phyloP scores from a whole-genome alignment of 2,329 filamentous ascomycete genomes.

The Calycina herbarum region DNA sequence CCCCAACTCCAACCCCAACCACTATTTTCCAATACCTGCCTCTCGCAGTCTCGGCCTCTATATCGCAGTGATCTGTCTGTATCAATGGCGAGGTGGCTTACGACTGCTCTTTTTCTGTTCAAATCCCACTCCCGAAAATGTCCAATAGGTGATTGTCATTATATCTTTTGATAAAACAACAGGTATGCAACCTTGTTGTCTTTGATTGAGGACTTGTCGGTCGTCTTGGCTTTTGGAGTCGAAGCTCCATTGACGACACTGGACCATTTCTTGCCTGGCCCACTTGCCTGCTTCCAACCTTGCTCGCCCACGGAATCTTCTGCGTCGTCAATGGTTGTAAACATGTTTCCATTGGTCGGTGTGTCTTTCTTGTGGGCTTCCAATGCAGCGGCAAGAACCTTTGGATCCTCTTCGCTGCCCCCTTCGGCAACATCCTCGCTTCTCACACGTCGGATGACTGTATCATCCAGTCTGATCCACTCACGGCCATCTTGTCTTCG shows the following conservation, averaged over 20 bases:
- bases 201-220: conserved; percentile 59
- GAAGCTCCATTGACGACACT: conserved; percentile 65
- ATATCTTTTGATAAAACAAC: conserved; percentile 76
- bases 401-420: conserved; percentile 77
- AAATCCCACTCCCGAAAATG: not conserved
- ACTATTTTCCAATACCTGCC: not conserved
- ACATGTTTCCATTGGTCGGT: conserved; percentile 65
- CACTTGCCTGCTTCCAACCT: conserved; percentile 86
- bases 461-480: conserved; percentile 97
- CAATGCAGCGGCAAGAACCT: conserved; percentile 63
- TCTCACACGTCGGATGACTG: conserved; percentile 78
- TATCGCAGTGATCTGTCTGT: not conserved
- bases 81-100: not conserved
- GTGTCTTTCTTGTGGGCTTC: conserved; percentile 64
- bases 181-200: conserved; percentile 98
- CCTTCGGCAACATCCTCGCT: conserved; percentile 87
- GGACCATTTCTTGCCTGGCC: conserved; percentile 71
- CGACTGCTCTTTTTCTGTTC: not conserved
- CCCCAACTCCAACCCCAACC: not conserved
- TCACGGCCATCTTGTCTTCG: conserved; percentile 90
- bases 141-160: conserved; percentile 12
- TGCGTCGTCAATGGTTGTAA: conserved; percentile 61
- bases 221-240: conserved; percentile 58
- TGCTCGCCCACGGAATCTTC: conserved; percentile 69
- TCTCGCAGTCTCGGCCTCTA: not conserved